Base-by-base conservation (phyloP, 202 grass and related monocot genomes). In the Zizania palustris region DNA sequence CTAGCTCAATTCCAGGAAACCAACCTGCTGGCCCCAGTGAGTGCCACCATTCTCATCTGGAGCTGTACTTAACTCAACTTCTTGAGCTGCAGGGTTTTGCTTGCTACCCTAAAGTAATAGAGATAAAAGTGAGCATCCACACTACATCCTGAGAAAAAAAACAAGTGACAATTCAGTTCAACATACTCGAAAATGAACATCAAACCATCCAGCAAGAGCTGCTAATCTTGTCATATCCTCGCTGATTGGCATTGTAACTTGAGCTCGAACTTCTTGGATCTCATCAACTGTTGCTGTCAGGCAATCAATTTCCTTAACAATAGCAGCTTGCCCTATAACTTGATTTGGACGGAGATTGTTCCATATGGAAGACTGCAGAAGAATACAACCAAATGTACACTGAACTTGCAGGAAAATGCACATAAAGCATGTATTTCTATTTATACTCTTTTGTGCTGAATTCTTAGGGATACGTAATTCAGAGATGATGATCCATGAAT, bases 271-370 rank as follows among this genome's bases (percentile, higher is more conserved):
- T 72, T 84, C 85, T 67, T 75, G 81, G 6, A 99, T 99, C 73
- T 96, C 89, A 78, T 99, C 88, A 74, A 99, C 72, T 3, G 96
- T 91, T 73, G 96, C 90, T 71, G 82, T 92, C 68, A 93, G 86
- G 73, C 96, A 99, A 93, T 99, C 92, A 10, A 99, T 91, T 84
- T 99, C 92, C 80, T 99, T 96, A 51, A 99, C 86, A n/a, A 89
- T 45, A 63, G 85, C 88, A 63, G 96, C 80, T 80, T 91, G 61
- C 8, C 92, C 96, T 35, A 99, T 82, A 62, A 99, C 71, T 89
- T 99, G 96, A 64, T 85, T 85, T 44, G 96, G 96, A 86, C 91
- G 83, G 83, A 99, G 83, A 88, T 96, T 99, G 71, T 89, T 90
- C 96, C 92, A 99, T 74, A 96, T 78, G 21, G 96, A 87, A 87